phyloP scores from a whole-genome alignment of 1,139 yeast genomes.

The Hyphopichia pseudoburtonii region DNA sequence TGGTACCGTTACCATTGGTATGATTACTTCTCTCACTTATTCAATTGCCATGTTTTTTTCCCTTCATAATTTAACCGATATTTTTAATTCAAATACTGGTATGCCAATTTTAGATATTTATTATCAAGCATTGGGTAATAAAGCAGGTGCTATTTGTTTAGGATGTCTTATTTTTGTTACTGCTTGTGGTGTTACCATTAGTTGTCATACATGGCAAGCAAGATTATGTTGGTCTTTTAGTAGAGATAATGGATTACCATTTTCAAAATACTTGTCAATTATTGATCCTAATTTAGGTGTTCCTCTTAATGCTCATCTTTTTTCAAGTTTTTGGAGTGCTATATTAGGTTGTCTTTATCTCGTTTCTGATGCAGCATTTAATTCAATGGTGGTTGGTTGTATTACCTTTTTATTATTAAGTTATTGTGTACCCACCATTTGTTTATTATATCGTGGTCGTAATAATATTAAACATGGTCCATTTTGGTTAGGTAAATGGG shows the following conservation, averaged over 20 bases:
- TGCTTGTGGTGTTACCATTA: conserved; percentile 67
- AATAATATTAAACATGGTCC: conserved; percentile 65
- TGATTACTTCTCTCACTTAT: conserved; percentile 59
- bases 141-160: conserved; percentile 58
- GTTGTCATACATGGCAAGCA: conserved; percentile 77
- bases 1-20: conserved; percentile 67
- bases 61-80: conserved; percentile 47
- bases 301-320: conserved; percentile 46
- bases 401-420: conserved; percentile 44
- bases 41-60: conserved; percentile 65
- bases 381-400: conserved; percentile 47
- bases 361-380: conserved; percentile 44
- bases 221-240: conserved; percentile 77
- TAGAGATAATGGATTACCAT: conserved; percentile 57
- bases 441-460: conserved; percentile 59
- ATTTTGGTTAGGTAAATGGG: conserved; percentile 58
- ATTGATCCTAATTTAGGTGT: conserved; percentile 44
- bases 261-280: conserved; percentile 39
- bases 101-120: conserved; percentile 64
- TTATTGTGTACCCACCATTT: conserved; percentile 43
- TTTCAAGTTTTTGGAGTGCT: conserved; percentile 39
- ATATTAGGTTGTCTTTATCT: conserved; percentile 42
- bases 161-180: conserved; percentile 60
- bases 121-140: conserved; percentile 55
- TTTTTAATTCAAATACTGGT: conserved; percentile 51